Base-by-base conservation (phyloP, 768 basidiomycete genomes). In the Mycena vitilis region DNA sequence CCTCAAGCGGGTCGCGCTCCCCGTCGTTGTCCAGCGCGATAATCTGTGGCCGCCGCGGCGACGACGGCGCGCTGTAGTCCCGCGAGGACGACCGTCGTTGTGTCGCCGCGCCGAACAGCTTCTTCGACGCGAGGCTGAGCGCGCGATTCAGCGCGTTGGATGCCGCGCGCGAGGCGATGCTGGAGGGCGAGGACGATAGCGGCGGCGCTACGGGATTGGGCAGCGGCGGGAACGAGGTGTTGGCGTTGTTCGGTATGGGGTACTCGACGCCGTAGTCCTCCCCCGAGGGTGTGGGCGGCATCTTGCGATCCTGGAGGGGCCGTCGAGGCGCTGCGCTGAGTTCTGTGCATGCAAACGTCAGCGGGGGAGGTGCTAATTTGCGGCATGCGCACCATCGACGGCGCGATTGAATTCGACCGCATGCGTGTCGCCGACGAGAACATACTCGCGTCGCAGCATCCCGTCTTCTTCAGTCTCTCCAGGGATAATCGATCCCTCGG, bases 361-460 rank as follows among this genome's bases (percentile, higher is more conserved):
- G 37, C 20, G 30, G 42, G 22, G 37, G 5, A 18, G 66, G 58
- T 52, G 40, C 40, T 10, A 2, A 10, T 40, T 15, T 2, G 40
- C 4, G 44, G 78, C 89, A 73, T 68, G 15, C 40, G 40, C 40
- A 93, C 96, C 96, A 81, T 99, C 97, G 2, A 97, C 92, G 4
- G 95, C 88, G 18, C 89, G 89, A 76, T 95, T 95, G 77, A 98
- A 95, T 76, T 99, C 96, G 3, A 98, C 93, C 2, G 94, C 94
- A 57, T 91, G 86, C 61, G 87, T 89, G 78, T 99, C 95, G 49
- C 92, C 96, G 1, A 99, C 94, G 1, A 99, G 87, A 0, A 99
- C 97, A 73, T 99, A 99, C 75, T 99, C 97, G 69, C 89, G 86
- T 60, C 91, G 86, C 56, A 95, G 83, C 57, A 90, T 82, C 0